These are phyloP conservation scores for Litchi chinensis DNA, from an alignment of 345 rosid genomes.

Conservation along the genomic window DNA sequence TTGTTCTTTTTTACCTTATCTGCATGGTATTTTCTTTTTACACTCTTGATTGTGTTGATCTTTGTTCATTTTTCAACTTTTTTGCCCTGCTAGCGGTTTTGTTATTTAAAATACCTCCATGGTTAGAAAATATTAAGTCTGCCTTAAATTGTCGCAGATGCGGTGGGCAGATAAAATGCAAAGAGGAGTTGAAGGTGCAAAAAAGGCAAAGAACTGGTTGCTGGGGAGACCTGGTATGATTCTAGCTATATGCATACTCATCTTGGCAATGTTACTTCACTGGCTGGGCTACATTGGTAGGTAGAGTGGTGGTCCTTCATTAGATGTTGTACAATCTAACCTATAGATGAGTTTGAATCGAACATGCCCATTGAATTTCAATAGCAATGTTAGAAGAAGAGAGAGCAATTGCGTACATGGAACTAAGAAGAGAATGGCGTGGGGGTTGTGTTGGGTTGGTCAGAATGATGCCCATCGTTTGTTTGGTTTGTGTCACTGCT, in stretches of 20 bases:
- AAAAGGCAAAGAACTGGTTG: constrained; percentile 91
- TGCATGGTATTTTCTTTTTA: background rate
- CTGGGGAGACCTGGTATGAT: constrained; percentile 83
- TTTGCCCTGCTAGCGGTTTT: background rate
- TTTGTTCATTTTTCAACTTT: background rate
- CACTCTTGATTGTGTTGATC: background rate
- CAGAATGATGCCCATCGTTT: background rate
- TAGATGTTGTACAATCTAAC: background rate
- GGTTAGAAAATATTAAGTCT: background rate
- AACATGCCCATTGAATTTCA: background rate
- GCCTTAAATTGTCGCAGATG: constrained; percentile 56
- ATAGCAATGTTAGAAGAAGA: background rate
- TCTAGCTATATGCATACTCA: constrained; percentile 74
- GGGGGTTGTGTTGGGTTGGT: background rate
- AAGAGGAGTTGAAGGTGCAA: constrained; percentile 71
- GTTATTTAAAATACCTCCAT: background rate
- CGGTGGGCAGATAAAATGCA: constrained; percentile 85
- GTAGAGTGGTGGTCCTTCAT: constrained; percentile 24
- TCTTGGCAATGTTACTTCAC: constrained; percentile 80
- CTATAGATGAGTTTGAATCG: background rate
- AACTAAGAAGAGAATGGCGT: background rate
- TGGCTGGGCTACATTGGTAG: constrained; percentile 77
- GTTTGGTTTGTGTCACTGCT: background rate
- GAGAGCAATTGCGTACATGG: background rate
- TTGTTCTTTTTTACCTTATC: background rate